Evolutionary conservation across 192 early-diverging fungal genomes (phyloP).

Genomic region (Jimgerdemannia flammicorona): DNA sequence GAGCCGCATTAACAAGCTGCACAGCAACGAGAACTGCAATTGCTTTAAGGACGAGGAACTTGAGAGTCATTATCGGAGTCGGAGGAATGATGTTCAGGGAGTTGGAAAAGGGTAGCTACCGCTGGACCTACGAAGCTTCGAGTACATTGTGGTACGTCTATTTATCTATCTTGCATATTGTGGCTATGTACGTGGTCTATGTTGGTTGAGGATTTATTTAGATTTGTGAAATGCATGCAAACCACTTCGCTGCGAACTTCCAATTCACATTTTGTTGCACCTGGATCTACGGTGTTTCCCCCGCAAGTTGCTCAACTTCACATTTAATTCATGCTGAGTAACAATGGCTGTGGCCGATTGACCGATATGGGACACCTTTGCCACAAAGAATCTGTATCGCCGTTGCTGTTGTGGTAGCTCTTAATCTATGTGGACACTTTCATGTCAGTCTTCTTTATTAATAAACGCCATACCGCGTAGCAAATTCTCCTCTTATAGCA

Average conservation of each 20-base stretch:
- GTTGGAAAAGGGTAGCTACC: neutral
- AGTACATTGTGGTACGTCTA: neutral
- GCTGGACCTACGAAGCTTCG: neutral
- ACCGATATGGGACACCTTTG: too few species aligned
- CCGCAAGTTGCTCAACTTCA: neutral
- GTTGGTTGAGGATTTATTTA: too few species aligned
- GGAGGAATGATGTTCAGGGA: neutral
- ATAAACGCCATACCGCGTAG: too few species aligned
- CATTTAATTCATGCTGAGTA: neutral
- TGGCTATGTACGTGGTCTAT: neutral
- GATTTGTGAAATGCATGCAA: too few species aligned
- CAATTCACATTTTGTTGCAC: too few species aligned
- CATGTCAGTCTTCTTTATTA: too few species aligned
- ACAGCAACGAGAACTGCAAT: neutral
- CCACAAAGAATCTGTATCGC: too few species aligned
- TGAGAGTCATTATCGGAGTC: neutral
- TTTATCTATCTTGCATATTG: neutral
- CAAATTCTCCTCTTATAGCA: too few species aligned
- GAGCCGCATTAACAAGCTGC: neutral
- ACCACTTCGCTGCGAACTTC: too few species aligned
- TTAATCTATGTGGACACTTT: too few species aligned
- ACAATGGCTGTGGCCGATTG: neutral
- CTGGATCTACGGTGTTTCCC: neutral
- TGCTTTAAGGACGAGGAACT: neutral
- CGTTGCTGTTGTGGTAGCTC: too few species aligned